phyloP scores from a whole-genome alignment of 106 monocot genomes.

The Amphibolis antarctica region DNA sequence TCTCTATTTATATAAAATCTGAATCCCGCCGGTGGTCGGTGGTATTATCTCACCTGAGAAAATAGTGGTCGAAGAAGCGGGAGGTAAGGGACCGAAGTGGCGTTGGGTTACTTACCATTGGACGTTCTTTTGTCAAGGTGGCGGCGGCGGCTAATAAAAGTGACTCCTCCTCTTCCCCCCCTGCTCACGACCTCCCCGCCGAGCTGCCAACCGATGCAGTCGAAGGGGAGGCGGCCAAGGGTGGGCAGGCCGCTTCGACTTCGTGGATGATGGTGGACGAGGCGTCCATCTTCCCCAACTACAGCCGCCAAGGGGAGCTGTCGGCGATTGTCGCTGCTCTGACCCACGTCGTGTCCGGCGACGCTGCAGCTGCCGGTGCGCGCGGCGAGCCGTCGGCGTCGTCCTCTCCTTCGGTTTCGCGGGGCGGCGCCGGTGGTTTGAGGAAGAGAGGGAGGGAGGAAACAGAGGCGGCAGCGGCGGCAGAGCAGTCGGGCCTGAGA shows the following conservation, averaged over 20 bases:
- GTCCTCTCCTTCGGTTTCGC: not conserved
- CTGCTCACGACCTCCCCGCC: not conserved
- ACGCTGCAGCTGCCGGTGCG: not conserved
- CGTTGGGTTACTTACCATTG: too few relatives aligned
- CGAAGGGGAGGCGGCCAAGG: not conserved
- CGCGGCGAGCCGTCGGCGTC: not conserved
- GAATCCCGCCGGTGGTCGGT: too few relatives aligned
- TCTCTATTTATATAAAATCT: too few relatives aligned
- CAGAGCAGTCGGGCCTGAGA: not conserved
- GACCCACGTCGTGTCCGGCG: slow-evolving; percentile 2
- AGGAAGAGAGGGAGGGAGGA: slow-evolving; percentile 3
- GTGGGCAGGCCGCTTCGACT: not conserved
- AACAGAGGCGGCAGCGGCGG: not conserved
- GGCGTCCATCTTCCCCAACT: not conserved
- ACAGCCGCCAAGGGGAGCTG: slow-evolving; percentile 1
- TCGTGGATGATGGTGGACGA: not conserved
- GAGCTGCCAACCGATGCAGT: too few relatives aligned
- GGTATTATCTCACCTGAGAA: too few relatives aligned
- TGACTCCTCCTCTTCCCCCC: not conserved
- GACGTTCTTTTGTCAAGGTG: not conserved
- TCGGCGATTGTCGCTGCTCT: slow-evolving; percentile 12
- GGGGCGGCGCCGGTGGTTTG: not conserved
- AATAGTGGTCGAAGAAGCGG: too few relatives aligned
- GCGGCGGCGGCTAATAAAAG: not conserved
- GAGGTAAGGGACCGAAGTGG: too few relatives aligned